phyloP scores from a whole-genome alignment of 208 protist genomes.

The Acanthamoeba royreba region DNA sequence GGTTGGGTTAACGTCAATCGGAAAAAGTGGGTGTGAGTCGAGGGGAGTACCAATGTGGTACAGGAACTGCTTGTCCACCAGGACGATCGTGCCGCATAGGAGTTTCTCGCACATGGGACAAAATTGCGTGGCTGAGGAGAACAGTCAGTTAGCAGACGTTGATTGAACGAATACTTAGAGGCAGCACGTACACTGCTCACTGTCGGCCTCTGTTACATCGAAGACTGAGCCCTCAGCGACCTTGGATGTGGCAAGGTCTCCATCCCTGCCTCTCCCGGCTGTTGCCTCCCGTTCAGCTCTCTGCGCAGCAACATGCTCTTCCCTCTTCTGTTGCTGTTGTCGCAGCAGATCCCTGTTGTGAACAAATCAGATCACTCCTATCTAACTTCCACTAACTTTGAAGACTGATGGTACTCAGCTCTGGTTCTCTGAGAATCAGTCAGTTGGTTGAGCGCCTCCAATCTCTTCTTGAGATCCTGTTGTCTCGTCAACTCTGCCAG shows the following conservation, averaged over 20 bases:
- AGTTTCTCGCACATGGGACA: neutral
- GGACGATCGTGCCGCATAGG: neutral
- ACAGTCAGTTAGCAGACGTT: neutral
- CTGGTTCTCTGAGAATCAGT: no score
- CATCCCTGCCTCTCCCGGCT: neutral
- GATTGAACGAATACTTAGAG: neutral
- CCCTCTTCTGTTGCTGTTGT: neutral
- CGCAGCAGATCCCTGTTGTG: no score
- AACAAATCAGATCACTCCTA: no score
- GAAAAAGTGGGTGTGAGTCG: no score
- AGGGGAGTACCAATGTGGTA: neutral
- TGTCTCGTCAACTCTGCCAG: no score
- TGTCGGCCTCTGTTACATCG: neutral
- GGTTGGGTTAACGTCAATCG: neutral
- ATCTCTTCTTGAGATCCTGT: no score
- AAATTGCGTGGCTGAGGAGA: neutral
- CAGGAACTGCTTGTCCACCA: neutral
- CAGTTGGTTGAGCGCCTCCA: no score
- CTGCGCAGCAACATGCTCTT: neutral
- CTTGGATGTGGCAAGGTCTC: neutral
- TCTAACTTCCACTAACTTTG: no score
- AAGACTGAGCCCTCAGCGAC: neutral
- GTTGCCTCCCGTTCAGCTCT: neutral
- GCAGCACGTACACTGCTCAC: neutral
- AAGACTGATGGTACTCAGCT: no score